Base-by-base conservation (phyloP, 1,284 basidiomycete species). In the Ustilago sp. region DNA sequence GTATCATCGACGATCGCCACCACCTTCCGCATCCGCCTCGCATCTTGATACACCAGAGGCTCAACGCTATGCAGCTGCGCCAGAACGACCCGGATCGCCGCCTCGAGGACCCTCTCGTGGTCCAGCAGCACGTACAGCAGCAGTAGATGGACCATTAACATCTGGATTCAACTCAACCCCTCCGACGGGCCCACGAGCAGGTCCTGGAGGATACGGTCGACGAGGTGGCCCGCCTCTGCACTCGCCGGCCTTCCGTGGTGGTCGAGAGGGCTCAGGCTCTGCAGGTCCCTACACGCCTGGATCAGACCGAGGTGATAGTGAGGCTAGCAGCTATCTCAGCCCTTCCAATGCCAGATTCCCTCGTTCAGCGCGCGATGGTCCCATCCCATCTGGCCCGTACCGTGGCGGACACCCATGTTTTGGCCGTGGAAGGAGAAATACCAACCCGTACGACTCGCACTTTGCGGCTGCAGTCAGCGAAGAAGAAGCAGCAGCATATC, bases 171-270 rank as follows among this genome's bases (percentile, higher is more conserved):
- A 23, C 45, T 64, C 71, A 1, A 65, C 71, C 36, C 71, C 71
- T 32, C 71, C 71, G 2, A 74, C 71, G 7, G 71, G 71, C 9
- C 71, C 71, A 19, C 66, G 62, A 34, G 65, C 65, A 12, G 48
- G 48, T 32, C 48, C 48, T 15, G 48, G 48, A 28, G 48, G 48
- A 13, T 50, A 50, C 48, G 28, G 28, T 15, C 56, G 62, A 15
- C 65, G 71, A 15, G 66, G 64, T 12, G 70, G 54, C 11, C 57
- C 65, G 1, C 62, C 58, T 2, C 11, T 55, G 2, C 39, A 64
- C 0, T 68, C 65, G 12, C 50, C 65, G 36, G 61, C 58, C 0
- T 73, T 56, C 53, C 61, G 70, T 4, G 61, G 69, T 12, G 57
- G 48, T 32, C 61, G 63, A 35, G 69, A 67, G 12, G 47, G 53